These are phyloP conservation scores for Epichloe glyceriae DNA, from an alignment of 2,329 filamentous ascomycete species.

Conservation along the genomic window DNA sequence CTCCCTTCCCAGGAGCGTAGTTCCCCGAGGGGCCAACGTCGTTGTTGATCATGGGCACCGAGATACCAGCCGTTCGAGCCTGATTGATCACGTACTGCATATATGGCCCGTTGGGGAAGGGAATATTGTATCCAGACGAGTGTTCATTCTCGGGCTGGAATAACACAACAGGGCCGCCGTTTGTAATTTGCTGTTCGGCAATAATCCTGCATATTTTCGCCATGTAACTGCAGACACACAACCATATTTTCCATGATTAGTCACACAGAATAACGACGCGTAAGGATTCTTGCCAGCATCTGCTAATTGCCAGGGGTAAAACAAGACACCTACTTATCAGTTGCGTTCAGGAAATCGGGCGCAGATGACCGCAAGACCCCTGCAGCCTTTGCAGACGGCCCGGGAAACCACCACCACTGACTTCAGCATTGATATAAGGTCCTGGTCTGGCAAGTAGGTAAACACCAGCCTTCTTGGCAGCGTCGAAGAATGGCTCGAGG, in stretches of 20 bases:
- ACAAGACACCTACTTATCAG: conserved; percentile 40
- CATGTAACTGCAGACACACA: conserved; percentile 36
- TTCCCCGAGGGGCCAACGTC: conserved; percentile 50
- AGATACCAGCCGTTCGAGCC: conserved; percentile 52
- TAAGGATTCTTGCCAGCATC: background rate
- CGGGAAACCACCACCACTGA: conserved; percentile 63
- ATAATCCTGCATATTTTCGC: conserved; percentile 50
- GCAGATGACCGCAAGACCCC: conserved; percentile 49
- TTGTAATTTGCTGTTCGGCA: conserved; percentile 66
- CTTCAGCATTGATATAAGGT: conserved; percentile 70
- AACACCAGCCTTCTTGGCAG: conserved; percentile 58
- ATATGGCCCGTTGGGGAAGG: conserved; percentile 54
- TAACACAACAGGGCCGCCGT: conserved; percentile 67
- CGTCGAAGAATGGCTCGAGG: conserved; percentile 63
- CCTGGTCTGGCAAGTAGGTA: conserved; percentile 63
- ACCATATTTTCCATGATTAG: background rate
- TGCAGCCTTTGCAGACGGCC: conserved; percentile 65
- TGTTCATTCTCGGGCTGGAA: conserved; percentile 80
- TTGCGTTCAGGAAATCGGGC: conserved; percentile 49
- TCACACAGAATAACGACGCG: background rate
- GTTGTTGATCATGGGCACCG: conserved; percentile 65
- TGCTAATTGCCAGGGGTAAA: background rate
- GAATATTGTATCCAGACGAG: conserved; percentile 33
- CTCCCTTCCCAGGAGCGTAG: conserved; percentile 49
- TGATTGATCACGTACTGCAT: conserved; percentile 60